Evolutionary conservation across 2,329 filamentous ascomycete genomes (phyloP), one percentile per base, ranked within the genome.

Genomic region (Trichoderma semiorbis): DNA sequence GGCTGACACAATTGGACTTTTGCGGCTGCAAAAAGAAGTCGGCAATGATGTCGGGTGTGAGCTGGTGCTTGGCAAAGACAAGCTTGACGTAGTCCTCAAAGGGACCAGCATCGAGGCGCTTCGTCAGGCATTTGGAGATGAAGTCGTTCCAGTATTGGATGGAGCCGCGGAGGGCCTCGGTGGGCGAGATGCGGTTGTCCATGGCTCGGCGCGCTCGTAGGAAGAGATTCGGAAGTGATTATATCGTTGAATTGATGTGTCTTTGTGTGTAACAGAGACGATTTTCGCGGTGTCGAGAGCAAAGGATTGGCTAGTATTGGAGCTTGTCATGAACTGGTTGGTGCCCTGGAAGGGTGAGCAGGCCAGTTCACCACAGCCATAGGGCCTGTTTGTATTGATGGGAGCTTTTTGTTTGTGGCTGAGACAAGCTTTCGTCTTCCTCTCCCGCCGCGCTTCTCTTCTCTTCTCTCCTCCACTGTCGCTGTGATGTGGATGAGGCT

Each of bases 1-100:
- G 85, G 71, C 81, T 85, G 76, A 86, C 81, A 74, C 80, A 76
- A 75, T 85, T 85, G 64, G 79, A 78, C 24, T 82, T 80, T 57
- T 84, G 84, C 3, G 90, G 89, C 28, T 85, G 85, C 53, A 92
- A 81, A 75, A 90, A 86, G 67, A 91, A 78, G 74, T 90, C 85
- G 80, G 89, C 87, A 74, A 91, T 80, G 71, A 83, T 78, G 12
- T 80, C 74, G 8, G 88, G 81, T 4, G 86, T 82, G 11, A 91
- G 80, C 1, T 87, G 87, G 73, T 88, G 80, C 74, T 86, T 84
- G 4, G 82, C 79, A 73, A 85, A 82, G 68, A 90, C 81, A 57
- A 89, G 76, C 1, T 80, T 81, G 26, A 86, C 84, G 73, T 84
- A 88, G 28, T 82, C 79, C 55, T 85, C 83, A 78, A 92, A 92